Evolutionary conservation across 768 basidiomycete species (phyloP), one percentile per base, ranked within the genome.

Genomic region (Dioszegia hungarica): DNA sequence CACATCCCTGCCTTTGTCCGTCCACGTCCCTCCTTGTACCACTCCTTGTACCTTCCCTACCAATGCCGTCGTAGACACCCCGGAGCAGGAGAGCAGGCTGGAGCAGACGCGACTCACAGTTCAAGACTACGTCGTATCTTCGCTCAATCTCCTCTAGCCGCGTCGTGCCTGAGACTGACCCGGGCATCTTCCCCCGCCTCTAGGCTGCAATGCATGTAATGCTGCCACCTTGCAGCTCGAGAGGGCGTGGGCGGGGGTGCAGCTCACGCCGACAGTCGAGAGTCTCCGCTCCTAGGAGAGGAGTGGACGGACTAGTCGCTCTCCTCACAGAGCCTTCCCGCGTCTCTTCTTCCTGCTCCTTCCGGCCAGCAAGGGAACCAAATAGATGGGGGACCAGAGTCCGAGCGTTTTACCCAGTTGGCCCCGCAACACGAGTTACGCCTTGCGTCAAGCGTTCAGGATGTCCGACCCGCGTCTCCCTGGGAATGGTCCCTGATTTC

Each of bases 71-170:
- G n/a, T n/a, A n/a, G n/a, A n/a, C n/a, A n/a, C n/a, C n/a, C n/a
- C n/a, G n/a, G n/a, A n/a, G n/a, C n/a, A n/a, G n/a, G n/a, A n/a
- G n/a, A n/a, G n/a, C n/a, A n/a, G n/a, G n/a, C n/a, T n/a, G n/a
- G n/a, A n/a, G n/a, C n/a, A n/a, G n/a, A n/a, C n/a, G n/a, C 2
- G 36, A 69, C 74, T 72, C 60, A 75, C 74, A 75, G 45, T 73
- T 64, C 25, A 74, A 36, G 8, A 66, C 65, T 8, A 75, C 73
- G 60, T 74, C 66, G 38, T 73, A 75, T 50, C 71, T 75, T 4
- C 62, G 65, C 57, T 75, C 74, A 6, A 70, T 59, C 14, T 62
- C 58, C 51, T 75, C 73, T 41, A 51, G 54, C 61, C 63, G 63
- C 12, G 38, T 62, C n/a, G 61, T 28, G 12, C 52, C 52, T 20